Conservation (phyloP, 1,284 basidiomycete genomes). For the Apiotrichum siamense region DNA sequence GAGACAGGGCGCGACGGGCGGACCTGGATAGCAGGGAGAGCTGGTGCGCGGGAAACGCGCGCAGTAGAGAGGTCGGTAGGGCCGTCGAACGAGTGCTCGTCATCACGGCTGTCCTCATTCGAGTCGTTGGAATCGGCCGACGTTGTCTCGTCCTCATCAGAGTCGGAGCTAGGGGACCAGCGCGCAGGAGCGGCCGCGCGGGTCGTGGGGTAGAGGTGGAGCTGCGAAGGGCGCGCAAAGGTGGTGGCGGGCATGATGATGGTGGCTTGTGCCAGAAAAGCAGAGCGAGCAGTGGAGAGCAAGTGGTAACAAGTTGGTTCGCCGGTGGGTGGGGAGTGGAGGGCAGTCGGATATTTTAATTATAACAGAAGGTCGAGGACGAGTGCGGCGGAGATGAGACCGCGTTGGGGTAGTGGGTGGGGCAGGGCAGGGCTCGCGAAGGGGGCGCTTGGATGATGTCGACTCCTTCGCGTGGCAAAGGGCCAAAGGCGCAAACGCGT, state of each 20-base stretch:
- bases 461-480: background rate
- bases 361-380: background rate
- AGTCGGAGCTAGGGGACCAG: conserved; percentile 2
- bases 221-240: conserved; percentile 1
- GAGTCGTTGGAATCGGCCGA: conserved; percentile 2
- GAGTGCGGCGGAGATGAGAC: background rate
- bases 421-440: background rate
- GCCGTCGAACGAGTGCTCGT: conserved; percentile 2
- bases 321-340: background rate
- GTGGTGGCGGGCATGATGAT: conserved; percentile 8
- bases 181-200: background rate
- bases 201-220: conserved; percentile 4
- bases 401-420: background rate
- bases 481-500: no score
- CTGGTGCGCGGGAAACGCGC: background rate
- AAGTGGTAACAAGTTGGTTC: background rate
- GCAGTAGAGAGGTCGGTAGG: background rate
- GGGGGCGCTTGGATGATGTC: background rate
- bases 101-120: conserved; percentile 3
- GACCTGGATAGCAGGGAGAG: background rate
- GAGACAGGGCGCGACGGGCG: background rate
- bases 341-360: background rate
- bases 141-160: conserved; percentile 6
- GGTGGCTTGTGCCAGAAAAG: background rate
- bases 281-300: background rate